phyloP scores from a whole-genome alignment of 202 grass and related monocot genomes.

The Panicum virgatum region DNA sequence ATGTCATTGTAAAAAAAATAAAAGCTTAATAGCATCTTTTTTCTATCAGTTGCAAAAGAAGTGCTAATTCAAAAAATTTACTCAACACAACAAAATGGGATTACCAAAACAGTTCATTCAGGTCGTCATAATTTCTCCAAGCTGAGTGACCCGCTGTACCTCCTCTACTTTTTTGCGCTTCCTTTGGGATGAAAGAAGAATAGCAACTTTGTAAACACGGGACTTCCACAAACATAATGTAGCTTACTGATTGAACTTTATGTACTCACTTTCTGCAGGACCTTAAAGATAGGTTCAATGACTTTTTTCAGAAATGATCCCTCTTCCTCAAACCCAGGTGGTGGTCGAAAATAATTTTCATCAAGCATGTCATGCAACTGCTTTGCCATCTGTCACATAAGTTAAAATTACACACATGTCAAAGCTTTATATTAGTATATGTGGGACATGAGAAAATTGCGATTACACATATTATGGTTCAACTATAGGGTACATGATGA shows the following conservation, averaged over 20 bases:
- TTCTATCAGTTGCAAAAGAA: background rate
- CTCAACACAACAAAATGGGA: constrained; percentile 28
- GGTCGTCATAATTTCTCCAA: constrained; percentile 98
- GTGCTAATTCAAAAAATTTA: background rate
- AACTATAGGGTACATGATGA: background rate
- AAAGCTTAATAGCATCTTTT: background rate
- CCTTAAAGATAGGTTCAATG: constrained; percentile 81
- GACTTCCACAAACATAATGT: constrained; percentile 13
- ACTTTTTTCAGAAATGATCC: constrained; percentile 65
- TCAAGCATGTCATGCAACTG: constrained; percentile 53
- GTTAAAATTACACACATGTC: constrained; percentile 26
- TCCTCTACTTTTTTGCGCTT: constrained; percentile 75
- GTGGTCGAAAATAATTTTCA: constrained; percentile 37
- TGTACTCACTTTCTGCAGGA: constrained; percentile 71
- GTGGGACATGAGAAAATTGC: constrained; percentile 9
- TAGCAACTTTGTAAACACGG: constrained; percentile 32
- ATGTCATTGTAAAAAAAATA: background rate
- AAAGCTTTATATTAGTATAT: background rate
- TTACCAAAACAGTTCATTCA: constrained; percentile 97
- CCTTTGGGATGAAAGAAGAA: constrained; percentile 57
- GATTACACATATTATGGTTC: constrained; percentile 3
- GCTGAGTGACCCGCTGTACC: constrained; percentile 83
- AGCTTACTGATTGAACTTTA: constrained; percentile 10
- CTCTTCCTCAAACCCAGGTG: constrained; percentile 50
- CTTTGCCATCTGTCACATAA: constrained; percentile 72